phyloP scores from a whole-genome alignment of 2,329 filamentous ascomycete genomes.

The Pseudophaeomoniella oleicola region DNA sequence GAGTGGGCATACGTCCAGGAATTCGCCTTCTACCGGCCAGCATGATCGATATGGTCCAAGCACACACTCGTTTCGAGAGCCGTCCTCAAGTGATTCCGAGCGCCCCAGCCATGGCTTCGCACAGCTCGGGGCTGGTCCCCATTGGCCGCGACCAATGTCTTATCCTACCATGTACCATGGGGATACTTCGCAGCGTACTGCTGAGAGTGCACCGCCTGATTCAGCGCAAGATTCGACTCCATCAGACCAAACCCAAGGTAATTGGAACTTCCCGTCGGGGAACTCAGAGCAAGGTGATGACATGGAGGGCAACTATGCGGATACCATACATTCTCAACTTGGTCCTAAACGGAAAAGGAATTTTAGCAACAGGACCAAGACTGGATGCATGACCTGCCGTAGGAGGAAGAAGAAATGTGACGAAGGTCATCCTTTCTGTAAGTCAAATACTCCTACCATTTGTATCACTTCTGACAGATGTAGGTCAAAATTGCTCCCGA shows the following conservation, averaged over 20 bases:
- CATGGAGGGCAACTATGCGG: slow-evolving; percentile 4
- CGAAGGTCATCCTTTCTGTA: slow-evolving; percentile 84
- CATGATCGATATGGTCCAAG: not conserved
- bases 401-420: slow-evolving; percentile 96
- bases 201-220: not conserved
- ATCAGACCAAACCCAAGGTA: slow-evolving; percentile 17
- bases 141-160: not conserved
- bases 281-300: slow-evolving; percentile 3
- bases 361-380: slow-evolving; percentile 93
- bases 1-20: not conserved
- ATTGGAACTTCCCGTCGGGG: not conserved
- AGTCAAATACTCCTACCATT: slow-evolving; percentile 20
- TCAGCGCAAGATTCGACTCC: slow-evolving; percentile 9
- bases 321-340: slow-evolving; percentile 19
- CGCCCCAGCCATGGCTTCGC: not conserved
- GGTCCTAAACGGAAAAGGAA: slow-evolving; percentile 33
- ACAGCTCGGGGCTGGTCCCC: not conserved
- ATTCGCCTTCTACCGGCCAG: not conserved
- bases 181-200: not conserved
- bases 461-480: slow-evolving; percentile 5
- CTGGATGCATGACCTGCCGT: slow-evolving; percentile 83
- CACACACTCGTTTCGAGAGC: not conserved
- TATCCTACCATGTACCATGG: not conserved
- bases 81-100: not conserved
- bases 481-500: slow-evolving; percentile 77